Percentiles rank a stretch among this genome's conserved stretches.
phyloP scores from a whole-genome alignment of 148 eudicot genomes.

The Rhododendron ferrugineum region DNA sequence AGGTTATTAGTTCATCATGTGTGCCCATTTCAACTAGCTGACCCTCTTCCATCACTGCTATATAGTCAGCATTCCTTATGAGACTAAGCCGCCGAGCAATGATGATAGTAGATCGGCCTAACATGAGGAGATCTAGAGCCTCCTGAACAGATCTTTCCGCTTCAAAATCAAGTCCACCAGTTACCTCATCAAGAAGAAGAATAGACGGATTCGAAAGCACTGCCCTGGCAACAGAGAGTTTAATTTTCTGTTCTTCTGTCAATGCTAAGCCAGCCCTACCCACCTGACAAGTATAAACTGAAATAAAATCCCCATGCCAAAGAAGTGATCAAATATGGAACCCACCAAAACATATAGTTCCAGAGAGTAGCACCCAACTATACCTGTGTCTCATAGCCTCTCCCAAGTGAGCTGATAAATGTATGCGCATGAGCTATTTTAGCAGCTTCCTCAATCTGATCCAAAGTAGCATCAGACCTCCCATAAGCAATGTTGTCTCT shows the following conservation, averaged over 20 bases:
- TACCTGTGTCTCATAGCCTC: conserved; percentile 95
- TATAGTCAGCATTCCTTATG: conserved; percentile 88
- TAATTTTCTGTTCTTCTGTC: conserved; percentile 95
- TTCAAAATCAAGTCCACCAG: conserved; percentile 99
- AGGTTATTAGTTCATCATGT: conserved; percentile 81
- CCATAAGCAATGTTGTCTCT: conserved; percentile 97
- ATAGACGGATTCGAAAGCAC: conserved; percentile 87
- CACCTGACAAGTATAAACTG: conserved; percentile 45
- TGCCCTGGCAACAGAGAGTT: conserved; percentile 94
- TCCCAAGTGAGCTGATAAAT: conserved; percentile 85
- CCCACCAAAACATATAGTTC: background rate
- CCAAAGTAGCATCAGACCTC: conserved; percentile 56
- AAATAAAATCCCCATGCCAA: background rate
- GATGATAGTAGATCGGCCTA: conserved; percentile 91
- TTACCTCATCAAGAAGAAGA: conserved; percentile 96
- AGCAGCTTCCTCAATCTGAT: conserved; percentile 98
- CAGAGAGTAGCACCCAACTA: background rate
- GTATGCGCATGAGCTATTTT: conserved; percentile 95
- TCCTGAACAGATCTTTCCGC: conserved; percentile 96
- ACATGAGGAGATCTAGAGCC: conserved; percentile 87
- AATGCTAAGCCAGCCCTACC: conserved; percentile 81
- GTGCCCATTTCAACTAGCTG: conserved; percentile 98
- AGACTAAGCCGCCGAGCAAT: conserved; percentile 93
- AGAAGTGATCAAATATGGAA: background rate
- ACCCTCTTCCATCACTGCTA: conserved; percentile 99